phyloP scores from a whole-genome alignment of 495 filamentous ascomycete species.

The Aspergillus sclerotioniger region DNA sequence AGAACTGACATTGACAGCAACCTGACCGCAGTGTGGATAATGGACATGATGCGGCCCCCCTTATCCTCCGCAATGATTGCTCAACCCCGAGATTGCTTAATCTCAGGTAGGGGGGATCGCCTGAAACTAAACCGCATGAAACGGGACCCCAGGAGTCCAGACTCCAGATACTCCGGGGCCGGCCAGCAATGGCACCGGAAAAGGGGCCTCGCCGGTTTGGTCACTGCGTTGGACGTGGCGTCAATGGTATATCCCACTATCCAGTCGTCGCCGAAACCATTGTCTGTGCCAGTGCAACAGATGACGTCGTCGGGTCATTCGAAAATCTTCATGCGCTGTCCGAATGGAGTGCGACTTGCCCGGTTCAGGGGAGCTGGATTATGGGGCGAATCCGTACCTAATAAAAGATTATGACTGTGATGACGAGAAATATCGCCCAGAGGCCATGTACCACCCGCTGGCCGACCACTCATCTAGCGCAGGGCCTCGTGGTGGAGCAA shows the following conservation, averaged over 20 bases:
- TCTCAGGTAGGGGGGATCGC: neutral
- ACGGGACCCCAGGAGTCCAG: slow-evolving; percentile 3
- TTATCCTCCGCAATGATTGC: neutral
- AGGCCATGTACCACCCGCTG: neutral
- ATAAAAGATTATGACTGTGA: neutral
- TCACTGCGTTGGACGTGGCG: slow-evolving; percentile 3
- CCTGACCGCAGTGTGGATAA: no score
- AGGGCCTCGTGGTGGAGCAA: slow-evolving; percentile 11
- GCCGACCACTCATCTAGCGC: slow-evolving; percentile 1
- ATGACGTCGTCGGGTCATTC: neutral
- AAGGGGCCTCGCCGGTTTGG: neutral
- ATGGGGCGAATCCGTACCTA: neutral
- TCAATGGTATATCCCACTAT: neutral
- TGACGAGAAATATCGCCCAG: neutral
- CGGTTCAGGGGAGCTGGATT: neutral
- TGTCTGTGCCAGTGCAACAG: neutral
- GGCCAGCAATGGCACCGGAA: neutral
- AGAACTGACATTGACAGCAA: neutral
- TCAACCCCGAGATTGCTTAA: slow-evolving; percentile 6
- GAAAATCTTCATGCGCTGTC: neutral
- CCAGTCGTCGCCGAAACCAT: slow-evolving; percentile 3
- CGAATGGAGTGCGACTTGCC: no score
- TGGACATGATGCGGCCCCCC: neutral
- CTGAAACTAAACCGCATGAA: neutral
- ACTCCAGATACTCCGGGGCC: neutral